phyloP scores from a whole-genome alignment of 2,329 filamentous ascomycete species.

The Clarireedia hainanense region DNA sequence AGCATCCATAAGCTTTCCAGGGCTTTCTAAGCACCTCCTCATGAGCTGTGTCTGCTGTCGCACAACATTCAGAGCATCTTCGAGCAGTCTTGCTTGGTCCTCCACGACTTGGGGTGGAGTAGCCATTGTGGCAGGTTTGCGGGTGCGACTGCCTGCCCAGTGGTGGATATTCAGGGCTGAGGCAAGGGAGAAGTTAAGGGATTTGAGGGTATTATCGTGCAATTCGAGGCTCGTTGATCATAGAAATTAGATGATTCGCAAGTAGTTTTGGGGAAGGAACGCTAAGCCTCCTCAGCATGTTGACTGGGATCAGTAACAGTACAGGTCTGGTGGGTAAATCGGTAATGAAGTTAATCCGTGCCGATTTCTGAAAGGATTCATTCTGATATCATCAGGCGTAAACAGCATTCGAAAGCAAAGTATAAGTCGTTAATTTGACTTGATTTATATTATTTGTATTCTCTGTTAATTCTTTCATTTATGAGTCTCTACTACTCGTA shows the following conservation, averaged over 20 bases:
- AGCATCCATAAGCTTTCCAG: slow-evolving; percentile 98
- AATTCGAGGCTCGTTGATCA: slow-evolving; percentile 1
- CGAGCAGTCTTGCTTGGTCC: slow-evolving; percentile 85
- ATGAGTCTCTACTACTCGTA: not conserved
- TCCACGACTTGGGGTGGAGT: slow-evolving; percentile 55
- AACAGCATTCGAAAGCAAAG: no score
- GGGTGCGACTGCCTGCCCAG: slow-evolving; percentile 18
- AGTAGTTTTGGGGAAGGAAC: slow-evolving; percentile 9
- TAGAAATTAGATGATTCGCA: slow-evolving; percentile 1
- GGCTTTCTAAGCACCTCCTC: slow-evolving; percentile 95
- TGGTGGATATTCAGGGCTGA: slow-evolving; percentile 19
- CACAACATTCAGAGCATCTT: slow-evolving; percentile 93
- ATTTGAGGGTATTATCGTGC: not conserved
- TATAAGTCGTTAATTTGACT: no score
- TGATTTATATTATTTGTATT: no score
- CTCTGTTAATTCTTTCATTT: no score
- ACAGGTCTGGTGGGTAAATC: not conserved
- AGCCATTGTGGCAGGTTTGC: slow-evolving; percentile 33
- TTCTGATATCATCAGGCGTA: not conserved
- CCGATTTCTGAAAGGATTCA: not conserved
- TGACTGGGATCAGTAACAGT: not conserved
- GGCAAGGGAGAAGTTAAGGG: slow-evolving; percentile 3
- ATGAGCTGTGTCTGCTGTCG: slow-evolving; percentile 95
- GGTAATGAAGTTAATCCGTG: not conserved
- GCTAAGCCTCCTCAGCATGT: slow-evolving; percentile 5